These are phyloP conservation scores for Xanthoconium separans DNA, from an alignment of 1,284 basidiomycete species.

Conservation along the genomic window DNA sequence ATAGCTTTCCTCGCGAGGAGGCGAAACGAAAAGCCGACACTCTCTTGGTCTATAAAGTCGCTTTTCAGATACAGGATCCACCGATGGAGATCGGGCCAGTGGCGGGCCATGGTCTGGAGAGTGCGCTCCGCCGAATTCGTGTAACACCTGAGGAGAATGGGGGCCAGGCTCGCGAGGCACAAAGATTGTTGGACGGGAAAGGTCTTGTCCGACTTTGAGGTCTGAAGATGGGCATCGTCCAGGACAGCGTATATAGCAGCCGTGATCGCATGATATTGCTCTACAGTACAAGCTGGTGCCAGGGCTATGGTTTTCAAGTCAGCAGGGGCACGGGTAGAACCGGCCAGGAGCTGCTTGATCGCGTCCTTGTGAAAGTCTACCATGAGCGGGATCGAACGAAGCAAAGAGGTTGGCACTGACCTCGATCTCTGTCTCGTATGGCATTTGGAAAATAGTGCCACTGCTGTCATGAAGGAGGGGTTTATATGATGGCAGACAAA, in stretches of 20 bases:
- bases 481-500: constrained; percentile 7
- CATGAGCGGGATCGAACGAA: not conserved
- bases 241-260: constrained; percentile 23
- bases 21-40: constrained; percentile 24
- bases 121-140: not conserved
- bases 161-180: constrained; percentile 19
- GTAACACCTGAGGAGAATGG: constrained; percentile 11
- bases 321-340: constrained; percentile 19
- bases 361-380: constrained; percentile 12
- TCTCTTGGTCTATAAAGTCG: constrained; percentile 25
- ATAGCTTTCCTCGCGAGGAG: constrained; percentile 20
- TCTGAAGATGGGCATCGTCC: constrained; percentile 22
- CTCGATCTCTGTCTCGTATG: constrained; percentile 16
- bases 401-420: constrained; percentile 5
- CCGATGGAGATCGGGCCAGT: constrained; percentile 19
- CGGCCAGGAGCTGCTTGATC: constrained; percentile 21
- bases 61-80: constrained; percentile 30
- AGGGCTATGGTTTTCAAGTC: constrained; percentile 22
- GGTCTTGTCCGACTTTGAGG: constrained; percentile 12
- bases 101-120: constrained; percentile 9
- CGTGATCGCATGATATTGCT: constrained; percentile 19
- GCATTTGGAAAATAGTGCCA: constrained; percentile 9
- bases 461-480: not conserved
- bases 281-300: constrained; percentile 16
- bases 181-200: constrained; percentile 24